A percentile compares a stretch with the other conserved stretches of the same genome.
Evolutionary conservation across 306 rosid species (phyloP).

Genomic region (Rubus idaeus): DNA sequence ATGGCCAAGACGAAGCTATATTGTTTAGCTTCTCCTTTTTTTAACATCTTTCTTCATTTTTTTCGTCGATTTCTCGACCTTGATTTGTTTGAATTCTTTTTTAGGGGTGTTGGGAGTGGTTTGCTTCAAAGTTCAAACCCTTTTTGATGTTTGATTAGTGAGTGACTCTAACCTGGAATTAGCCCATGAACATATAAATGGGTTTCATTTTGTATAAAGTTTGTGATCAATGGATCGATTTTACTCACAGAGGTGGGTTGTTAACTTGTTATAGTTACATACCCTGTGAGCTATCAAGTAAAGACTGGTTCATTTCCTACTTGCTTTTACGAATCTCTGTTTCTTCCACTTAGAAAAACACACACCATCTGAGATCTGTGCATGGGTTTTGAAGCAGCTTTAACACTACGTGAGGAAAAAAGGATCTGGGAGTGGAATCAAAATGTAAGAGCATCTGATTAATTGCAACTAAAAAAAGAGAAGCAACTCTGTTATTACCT

Average conservation of each 20-base stretch:
- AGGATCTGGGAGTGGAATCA: constrained; percentile 17
- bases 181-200: constrained; percentile 34
- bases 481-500: not conserved
- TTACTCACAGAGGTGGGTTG: constrained; percentile 46
- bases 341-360: not conserved
- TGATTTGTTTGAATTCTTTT: constrained; percentile 9
- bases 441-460: not conserved
- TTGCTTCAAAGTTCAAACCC: constrained; percentile 30
- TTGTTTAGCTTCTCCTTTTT: constrained; percentile 53
- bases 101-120: constrained; percentile 19
- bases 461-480: constrained; percentile 5
- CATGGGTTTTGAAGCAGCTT: constrained; percentile 5
- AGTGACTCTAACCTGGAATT: constrained; percentile 44
- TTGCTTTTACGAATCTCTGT: not conserved
- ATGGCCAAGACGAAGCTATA: constrained; percentile 50
- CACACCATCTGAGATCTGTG: constrained; percentile 19
- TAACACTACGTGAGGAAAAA: not conserved
- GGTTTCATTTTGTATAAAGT: constrained; percentile 47
- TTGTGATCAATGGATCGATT: constrained; percentile 34
- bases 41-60: constrained; percentile 43
- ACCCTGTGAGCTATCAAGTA: constrained; percentile 43
- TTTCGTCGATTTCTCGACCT: constrained; percentile 26
- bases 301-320: constrained; percentile 19
- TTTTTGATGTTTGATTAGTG: constrained; percentile 30
- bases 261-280: not conserved